Conservation (phyloP, 768 basidiomycete species). For the Lentinula raphanica region DNA sequence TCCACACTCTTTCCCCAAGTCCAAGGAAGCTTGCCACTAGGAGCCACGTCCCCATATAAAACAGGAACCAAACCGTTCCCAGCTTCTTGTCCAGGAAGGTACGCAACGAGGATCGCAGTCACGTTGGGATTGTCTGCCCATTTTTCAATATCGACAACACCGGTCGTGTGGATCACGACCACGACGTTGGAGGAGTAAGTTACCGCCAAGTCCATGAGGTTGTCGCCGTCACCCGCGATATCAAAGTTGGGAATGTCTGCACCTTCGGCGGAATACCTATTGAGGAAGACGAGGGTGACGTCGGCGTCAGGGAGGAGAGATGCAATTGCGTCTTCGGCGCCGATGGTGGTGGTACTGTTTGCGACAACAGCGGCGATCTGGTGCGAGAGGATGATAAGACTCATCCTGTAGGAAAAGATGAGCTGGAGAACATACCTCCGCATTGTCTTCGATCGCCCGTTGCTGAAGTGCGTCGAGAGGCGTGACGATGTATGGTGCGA, state of each 20-base stretch:
- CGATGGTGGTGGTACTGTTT: neutral
- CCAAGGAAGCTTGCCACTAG: conserved; percentile 47
- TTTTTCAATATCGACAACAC: conserved; percentile 25
- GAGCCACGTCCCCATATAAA: conserved; percentile 45
- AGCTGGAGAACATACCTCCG: neutral
- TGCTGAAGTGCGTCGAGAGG: neutral
- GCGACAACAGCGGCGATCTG: neutral
- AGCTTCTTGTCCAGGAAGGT: conserved; percentile 41
- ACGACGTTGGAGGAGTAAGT: conserved; percentile 22
- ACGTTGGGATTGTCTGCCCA: conserved; percentile 39
- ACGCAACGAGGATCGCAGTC: conserved; percentile 26
- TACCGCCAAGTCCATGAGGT: conserved; percentile 30
- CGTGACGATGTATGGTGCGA: neutral
- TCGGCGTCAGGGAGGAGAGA: neutral
- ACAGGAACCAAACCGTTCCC: conserved; percentile 49
- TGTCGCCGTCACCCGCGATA: conserved; percentile 31
- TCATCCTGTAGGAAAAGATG: neutral
- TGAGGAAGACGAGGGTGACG: neutral
- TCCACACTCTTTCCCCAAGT: conserved; percentile 41
- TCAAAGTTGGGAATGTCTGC: conserved; percentile 20
- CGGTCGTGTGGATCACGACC: conserved; percentile 37
- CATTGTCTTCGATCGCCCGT: neutral
- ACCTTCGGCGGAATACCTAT: neutral
- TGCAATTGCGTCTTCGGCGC: neutral
- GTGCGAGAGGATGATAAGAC: neutral